phyloP scores from a whole-genome alignment of 2,329 filamentous ascomycete genomes.

The Onygenales sp. region DNA sequence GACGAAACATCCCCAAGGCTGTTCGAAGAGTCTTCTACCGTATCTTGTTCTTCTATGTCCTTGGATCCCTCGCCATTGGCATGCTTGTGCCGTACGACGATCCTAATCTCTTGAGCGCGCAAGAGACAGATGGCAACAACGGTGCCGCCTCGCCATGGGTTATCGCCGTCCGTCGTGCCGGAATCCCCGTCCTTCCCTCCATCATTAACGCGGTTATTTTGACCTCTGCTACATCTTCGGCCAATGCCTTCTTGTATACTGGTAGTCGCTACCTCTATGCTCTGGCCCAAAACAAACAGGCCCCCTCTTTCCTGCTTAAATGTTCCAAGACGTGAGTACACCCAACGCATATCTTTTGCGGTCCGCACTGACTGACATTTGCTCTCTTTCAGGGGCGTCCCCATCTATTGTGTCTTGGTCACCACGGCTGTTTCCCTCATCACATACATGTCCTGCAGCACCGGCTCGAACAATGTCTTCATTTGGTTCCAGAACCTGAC shows the following conservation, averaged over 20 bases:
- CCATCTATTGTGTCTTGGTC: slow-evolving; percentile 32
- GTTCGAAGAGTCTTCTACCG: slow-evolving; percentile 47
- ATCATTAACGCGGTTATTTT: slow-evolving; percentile 71
- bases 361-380: slow-evolving; percentile 13
- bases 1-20: slow-evolving; percentile 45
- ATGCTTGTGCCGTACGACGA: slow-evolving; percentile 58
- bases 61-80: slow-evolving; percentile 48
- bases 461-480: slow-evolving; percentile 32
- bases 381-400: slow-evolving; percentile 27
- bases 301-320: slow-evolving; percentile 42
- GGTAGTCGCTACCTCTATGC: slow-evolving; percentile 44
- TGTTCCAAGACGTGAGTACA: slow-evolving; percentile 36
- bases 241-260: slow-evolving; percentile 55
- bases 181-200: slow-evolving; percentile 57
- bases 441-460: slow-evolving; percentile 35
- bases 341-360: slow-evolving; percentile 17
- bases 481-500: slow-evolving; percentile 38
- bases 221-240: slow-evolving; percentile 60
- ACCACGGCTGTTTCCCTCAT: slow-evolving; percentile 34
- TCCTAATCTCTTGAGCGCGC: slow-evolving; percentile 41
- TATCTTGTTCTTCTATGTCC: slow-evolving; percentile 49
- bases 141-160: slow-evolving; percentile 58
- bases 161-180: slow-evolving; percentile 59
- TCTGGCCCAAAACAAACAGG: slow-evolving; percentile 40
- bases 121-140: slow-evolving; percentile 45